These are phyloP conservation scores for Berberis vulgaris DNA, from an alignment of 164 flowering plant genomes.

Conservation along the genomic window DNA sequence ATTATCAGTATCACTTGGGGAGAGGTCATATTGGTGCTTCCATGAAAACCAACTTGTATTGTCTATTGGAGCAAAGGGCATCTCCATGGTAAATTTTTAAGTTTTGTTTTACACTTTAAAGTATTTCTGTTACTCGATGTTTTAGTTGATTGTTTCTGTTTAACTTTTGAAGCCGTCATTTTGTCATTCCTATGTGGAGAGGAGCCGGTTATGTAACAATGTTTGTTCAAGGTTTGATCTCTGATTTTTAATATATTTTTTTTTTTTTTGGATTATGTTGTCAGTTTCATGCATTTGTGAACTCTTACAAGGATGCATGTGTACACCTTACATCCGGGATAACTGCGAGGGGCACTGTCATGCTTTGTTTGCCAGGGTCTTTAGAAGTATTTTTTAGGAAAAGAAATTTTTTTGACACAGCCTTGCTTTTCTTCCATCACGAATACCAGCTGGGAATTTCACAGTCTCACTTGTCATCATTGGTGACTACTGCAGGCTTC, in stretches of 20 bases:
- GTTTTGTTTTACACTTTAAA: neutral
- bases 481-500: no score
- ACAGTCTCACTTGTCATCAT: no score
- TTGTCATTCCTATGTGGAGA: conserved; percentile 86
- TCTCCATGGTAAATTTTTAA: conserved; percentile 44
- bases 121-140: neutral
- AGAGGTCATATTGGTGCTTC: conserved; percentile 80
- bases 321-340: no score
- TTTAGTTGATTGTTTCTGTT: neutral
- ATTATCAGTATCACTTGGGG: conserved; percentile 72
- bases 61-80: conserved; percentile 72
- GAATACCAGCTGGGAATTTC: no score
- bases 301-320: no score
- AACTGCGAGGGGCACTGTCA: no score
- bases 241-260: neutral
- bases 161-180: conserved; percentile 53
- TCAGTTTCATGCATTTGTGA: no score
- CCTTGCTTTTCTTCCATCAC: no score
- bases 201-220: conserved; percentile 85
- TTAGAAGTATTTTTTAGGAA: no score
- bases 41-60: conserved; percentile 68
- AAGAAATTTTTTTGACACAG: no score
- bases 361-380: no score
- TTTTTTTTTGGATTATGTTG: no score
- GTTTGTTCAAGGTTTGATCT: conserved; percentile 76